Conservation (phyloP, 208 protist genomes). For the Crithidia bombi region DNA sequence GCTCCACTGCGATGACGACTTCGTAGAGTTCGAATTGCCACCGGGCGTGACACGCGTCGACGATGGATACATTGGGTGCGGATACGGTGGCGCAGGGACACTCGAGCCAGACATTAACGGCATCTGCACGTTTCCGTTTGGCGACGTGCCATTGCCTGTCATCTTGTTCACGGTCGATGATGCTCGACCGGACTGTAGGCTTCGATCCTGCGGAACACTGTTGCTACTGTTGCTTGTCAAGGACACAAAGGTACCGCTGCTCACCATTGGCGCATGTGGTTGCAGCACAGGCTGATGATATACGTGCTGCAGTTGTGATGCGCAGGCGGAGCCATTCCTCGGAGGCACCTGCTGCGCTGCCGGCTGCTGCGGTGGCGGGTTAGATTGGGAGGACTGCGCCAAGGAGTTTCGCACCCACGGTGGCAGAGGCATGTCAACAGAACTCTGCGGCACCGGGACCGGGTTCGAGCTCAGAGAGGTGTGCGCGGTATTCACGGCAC, state of each 20-base stretch:
- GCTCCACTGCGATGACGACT: constrained; percentile 6
- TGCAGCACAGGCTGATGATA: not conserved
- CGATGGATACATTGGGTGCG: not conserved
- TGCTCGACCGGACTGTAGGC: not conserved
- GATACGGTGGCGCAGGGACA: not conserved
- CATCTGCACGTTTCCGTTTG: not conserved
- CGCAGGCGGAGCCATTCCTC: not conserved
- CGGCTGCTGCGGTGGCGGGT: not conserved
- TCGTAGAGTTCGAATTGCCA: not conserved
- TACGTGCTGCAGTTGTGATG: not conserved
- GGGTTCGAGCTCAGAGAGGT: constrained; percentile 7
- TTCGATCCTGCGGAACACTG: not conserved
- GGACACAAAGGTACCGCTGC: not conserved
- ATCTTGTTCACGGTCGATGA: not conserved
- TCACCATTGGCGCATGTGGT: not conserved
- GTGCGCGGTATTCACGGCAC: not conserved
- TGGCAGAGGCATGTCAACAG: constrained; percentile 1
- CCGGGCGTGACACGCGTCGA: not conserved
- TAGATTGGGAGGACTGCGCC: not conserved
- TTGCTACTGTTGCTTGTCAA: not conserved
- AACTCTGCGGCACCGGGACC: constrained; percentile 13
- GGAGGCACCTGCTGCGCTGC: not conserved
- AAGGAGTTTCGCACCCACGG: constrained; percentile 5
- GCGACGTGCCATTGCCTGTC: not conserved
- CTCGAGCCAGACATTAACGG: not conserved